phyloP scores from a whole-genome alignment of 2,329 filamentous ascomycete genomes.

The Ophiostoma sp. region DNA sequence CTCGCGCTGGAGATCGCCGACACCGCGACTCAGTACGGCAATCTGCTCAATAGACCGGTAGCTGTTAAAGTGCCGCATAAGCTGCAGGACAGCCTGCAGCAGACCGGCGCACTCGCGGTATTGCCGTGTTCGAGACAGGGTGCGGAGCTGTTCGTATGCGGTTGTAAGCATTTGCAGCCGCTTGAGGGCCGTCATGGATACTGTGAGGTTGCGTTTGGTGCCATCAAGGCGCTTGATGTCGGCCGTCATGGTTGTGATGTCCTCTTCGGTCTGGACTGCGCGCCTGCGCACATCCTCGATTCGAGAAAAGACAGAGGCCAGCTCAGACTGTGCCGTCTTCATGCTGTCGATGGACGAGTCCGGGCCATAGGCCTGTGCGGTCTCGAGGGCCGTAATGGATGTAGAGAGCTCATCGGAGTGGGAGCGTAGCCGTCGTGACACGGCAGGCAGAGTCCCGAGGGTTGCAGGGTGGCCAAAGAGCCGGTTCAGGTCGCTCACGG shows the following conservation, averaged over 20 bases:
- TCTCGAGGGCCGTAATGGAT: conserved; percentile 68
- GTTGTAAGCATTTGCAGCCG: conserved; percentile 97
- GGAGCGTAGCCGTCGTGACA: conserved; percentile 65
- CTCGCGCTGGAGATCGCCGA: conserved; percentile 87
- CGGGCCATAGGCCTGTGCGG: conserved; percentile 77
- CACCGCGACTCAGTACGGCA: conserved; percentile 83
- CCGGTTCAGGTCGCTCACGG: conserved; percentile 85
- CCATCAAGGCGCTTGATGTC: conserved; percentile 96
- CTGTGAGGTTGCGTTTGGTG: conserved; percentile 91
- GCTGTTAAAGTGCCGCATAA: conserved; percentile 98
- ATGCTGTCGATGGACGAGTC: conserved; percentile 86
- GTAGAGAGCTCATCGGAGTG: conserved; percentile 78
- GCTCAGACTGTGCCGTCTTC: conserved; percentile 81
- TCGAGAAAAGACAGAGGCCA: conserved; percentile 84
- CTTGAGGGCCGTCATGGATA: conserved; percentile 97
- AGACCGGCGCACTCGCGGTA: conserved; percentile 93
- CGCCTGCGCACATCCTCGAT: conserved; percentile 89
- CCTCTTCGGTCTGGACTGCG: conserved; percentile 85
- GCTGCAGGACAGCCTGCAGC: conserved; percentile 88
- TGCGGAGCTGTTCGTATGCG: conserved; percentile 92
- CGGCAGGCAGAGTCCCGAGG: conserved; percentile 67
- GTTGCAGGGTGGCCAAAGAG: conserved; percentile 88
- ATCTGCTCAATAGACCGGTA: conserved; percentile 98
- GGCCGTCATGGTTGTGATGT: conserved; percentile 97
- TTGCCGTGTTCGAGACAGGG: conserved; percentile 76